Base-by-base conservation (phyloP, 2,329 filamentous ascomycete species). In the Talaromyces sp. region DNA sequence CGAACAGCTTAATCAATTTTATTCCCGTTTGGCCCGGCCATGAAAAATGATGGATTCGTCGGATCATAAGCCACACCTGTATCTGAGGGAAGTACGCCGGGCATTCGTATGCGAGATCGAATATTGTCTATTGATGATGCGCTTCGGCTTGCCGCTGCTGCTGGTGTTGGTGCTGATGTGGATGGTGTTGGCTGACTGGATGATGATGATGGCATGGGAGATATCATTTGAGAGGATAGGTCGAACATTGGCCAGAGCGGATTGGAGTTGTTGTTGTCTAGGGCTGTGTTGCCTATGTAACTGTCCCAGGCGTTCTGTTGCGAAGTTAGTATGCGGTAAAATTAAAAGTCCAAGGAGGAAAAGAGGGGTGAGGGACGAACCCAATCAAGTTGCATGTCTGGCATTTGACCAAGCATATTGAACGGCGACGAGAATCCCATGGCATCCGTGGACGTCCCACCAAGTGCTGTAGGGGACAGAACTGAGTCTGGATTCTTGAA, bases 221-320 rank as follows among this genome's bases (percentile, higher is more conserved):
- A 39, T 11, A 52, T 36, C 33, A 52, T 39, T 28, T 52, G 48
- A 0, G 33, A 17, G 5, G 70, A 66, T n/a, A 66, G 46, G 45
- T 75, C 72, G 57, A 66, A 65, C 48, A 69, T 69, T 15, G 68
- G 66, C 75, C 74, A 77, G 57, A 72, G 69, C 50, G 71, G 71
- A 41, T 68, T 50, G 19, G 22, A 35, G 19, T 39, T 56, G 41
- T 22, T 55, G 37, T 33, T 66, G 50, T 79, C 77, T 35, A 78
- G 62, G 6, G 69, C 77, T 5, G 82, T 78, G 54, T 82, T 84
- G 68, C 88, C 85, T 50, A 88, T 83, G 64, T 87, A 88, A 6
- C 80, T 83, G 67, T 89, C 86, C 85, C 85, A 88, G 28, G 84
- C 84, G 61, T 87, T 82, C 84, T 86, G 63, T 63, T n/a, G 2